Percentiles rank a stretch among this genome's conserved stretches.
phyloP scores from a whole-genome alignment of 805 yeast genomes.

The Candida hispaniensis region DNA sequence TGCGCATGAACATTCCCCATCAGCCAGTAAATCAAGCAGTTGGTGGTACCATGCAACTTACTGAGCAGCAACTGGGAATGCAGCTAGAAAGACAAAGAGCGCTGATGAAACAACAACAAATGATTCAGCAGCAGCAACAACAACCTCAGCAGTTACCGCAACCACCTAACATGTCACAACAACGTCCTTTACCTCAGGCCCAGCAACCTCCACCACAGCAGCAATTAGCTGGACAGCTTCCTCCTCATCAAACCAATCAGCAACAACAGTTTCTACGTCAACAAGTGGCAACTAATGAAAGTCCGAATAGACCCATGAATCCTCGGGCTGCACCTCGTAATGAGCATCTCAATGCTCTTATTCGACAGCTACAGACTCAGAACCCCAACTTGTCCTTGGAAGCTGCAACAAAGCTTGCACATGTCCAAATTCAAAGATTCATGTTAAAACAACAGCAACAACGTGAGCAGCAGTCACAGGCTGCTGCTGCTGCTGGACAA shows the following conservation, averaged over 20 bases:
- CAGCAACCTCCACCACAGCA: conserved; percentile 17
- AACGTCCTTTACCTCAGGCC: conserved; percentile 17
- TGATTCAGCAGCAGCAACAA: conserved; percentile 27
- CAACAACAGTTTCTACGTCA: conserved; percentile 16
- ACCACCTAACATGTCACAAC: conserved; percentile 22
- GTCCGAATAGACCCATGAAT: conserved; percentile 6
- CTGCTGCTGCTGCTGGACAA: conserved; percentile 7
- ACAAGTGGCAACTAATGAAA: conserved; percentile 15
- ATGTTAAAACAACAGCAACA: conserved; percentile 22
- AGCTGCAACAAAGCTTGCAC: conserved; percentile 27
- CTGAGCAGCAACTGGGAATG: conserved; percentile 24
- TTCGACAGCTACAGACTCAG: conserved; percentile 22
- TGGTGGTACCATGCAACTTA: conserved; percentile 22
- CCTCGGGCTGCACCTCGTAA: conserved; percentile 16
- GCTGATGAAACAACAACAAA: conserved; percentile 27
- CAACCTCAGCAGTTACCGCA: conserved; percentile 33
- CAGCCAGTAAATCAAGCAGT: conserved; percentile 16
- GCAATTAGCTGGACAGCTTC: conserved; percentile 21
- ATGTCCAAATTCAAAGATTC: conserved; percentile 27
- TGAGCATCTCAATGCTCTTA: conserved; percentile 21
- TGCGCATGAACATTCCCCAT: conserved; percentile 18
- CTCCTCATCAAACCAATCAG: conserved; percentile 17
- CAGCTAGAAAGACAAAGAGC: conserved; percentile 25
- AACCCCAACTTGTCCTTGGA: conserved; percentile 27
- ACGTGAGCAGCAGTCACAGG: conserved; percentile 19